Base-by-base conservation (phyloP, 2,329 filamentous ascomycete genomes). In the Colletotrichum noveboracense region DNA sequence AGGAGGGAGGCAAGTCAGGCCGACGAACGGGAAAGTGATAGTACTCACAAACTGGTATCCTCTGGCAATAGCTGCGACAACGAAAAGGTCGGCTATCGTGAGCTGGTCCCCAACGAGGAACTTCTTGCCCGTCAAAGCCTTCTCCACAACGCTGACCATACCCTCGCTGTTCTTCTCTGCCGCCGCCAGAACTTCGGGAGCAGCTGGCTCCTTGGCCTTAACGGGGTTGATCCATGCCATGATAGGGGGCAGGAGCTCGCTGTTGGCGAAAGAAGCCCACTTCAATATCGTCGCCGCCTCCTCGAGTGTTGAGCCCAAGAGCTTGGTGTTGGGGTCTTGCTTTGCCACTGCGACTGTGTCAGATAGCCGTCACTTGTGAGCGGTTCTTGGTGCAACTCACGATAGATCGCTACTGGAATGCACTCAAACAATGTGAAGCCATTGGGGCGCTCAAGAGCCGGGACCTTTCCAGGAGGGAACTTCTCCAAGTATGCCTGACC, bases 141-240 rank as follows among this genome's bases (percentile, higher is more conserved):
- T 72, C 55, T 72, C 70, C 24, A 72, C 70, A 32, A 72, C 70
- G 28, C 70, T 68, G 52, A 72, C 70, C 70, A 72, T 72, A 16
- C 70, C 64, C 38, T 72, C 70, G 26, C 70, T 72, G 28, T 60
- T 72, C 34, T 72, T 72, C 62, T 72, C 70, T 13, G 70, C 64
- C 36, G 70, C 70, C 7, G 70, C 70, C 21, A 72, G 64, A 4
- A 72, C 66, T 3, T 72, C 70, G 34, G 70, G 64, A 26, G 70
- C 60, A 14, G 70, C 66, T 16, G 70, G 26, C 26, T 32, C 70
- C 52, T 68, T 72, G 2, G 62, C 64, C 32, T 67, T 72, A 10
- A 72, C 64, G 12, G 70, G 70, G 34, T 72, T 72, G n/a, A 72
- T 72, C 70, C 70, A 72, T 18, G 70, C 70, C 70, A 72, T 68